phyloP scores from a whole-genome alignment of 1,139 yeast species.

The Meyerozyma athensensis region DNA sequence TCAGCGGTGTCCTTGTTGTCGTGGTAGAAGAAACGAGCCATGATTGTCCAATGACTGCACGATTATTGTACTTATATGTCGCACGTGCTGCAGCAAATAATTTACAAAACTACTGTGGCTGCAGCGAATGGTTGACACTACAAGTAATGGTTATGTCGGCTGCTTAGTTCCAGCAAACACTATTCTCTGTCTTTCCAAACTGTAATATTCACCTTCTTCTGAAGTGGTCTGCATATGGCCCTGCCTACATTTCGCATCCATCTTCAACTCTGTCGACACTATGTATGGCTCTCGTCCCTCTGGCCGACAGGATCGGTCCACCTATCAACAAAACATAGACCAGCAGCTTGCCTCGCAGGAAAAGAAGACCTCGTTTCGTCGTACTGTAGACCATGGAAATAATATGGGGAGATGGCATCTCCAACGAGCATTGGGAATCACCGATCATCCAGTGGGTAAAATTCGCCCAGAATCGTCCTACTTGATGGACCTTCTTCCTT shows the following conservation, averaged over 20 bases:
- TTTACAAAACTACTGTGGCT: too few species aligned
- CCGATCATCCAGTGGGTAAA: constrained; percentile 43
- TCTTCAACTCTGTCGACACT: background rate
- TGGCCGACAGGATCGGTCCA: constrained; percentile 2
- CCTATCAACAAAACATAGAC: constrained; percentile 35
- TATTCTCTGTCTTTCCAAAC: too few species aligned
- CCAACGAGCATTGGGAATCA: constrained; percentile 50
- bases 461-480: constrained; percentile 78
- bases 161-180: too few species aligned
- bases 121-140: too few species aligned
- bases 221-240: too few species aligned
- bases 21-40: constrained; percentile 65
- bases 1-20: constrained; percentile 59
- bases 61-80: background rate
- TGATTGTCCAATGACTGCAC: constrained; percentile 11
- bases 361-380: constrained; percentile 57
- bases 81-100: background rate
- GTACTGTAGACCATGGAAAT: constrained; percentile 87
- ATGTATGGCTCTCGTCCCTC: constrained; percentile 3
- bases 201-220: too few species aligned
- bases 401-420: constrained; percentile 72
- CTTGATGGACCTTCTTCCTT: constrained; percentile 68
- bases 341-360: constrained; percentile 45
- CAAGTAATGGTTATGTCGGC: too few species aligned
- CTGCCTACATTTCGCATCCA: too few species aligned